Percentiles rank a stretch among this genome's conserved stretches.
phyloP scores from a whole-genome alignment of 441 rosid genomes.

The Geranium incanum region DNA sequence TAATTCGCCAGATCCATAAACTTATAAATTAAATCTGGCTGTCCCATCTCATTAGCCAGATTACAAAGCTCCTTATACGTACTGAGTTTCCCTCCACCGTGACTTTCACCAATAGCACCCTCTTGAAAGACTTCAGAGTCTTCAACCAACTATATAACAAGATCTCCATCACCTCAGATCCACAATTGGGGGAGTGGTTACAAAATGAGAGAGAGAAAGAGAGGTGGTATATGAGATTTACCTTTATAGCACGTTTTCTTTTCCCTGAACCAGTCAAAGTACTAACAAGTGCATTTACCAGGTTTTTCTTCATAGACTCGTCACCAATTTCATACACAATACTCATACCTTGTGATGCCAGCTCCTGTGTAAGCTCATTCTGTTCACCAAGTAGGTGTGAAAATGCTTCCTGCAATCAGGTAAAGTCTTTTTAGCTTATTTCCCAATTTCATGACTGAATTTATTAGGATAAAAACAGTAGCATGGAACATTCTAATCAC shows the following conservation, averaged over 20 bases:
- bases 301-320: conserved; percentile 73
- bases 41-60: conserved; percentile 99
- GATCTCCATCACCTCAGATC: conserved; percentile 21
- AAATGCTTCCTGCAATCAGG: conserved; percentile 79
- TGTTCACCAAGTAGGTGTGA: conserved; percentile 90
- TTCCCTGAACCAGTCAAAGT: conserved; percentile 94
- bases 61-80: conserved; percentile 94
- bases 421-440: conserved; percentile 17
- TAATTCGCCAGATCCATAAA: conserved; percentile 98
- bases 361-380: conserved; percentile 92
- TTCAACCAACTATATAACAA: conserved; percentile 58
- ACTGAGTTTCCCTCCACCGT: conserved; percentile 84
- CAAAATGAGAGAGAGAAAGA: conserved; percentile 15
- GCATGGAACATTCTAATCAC: neutral
- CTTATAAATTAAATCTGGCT: conserved; percentile 90
- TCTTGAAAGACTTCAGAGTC: conserved; percentile 96
- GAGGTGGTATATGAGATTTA: conserved; percentile 25
- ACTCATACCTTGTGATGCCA: conserved; percentile 99
- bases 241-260: conserved; percentile 95
- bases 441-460: neutral
- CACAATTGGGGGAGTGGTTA: conserved; percentile 8
- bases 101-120: conserved; percentile 83
- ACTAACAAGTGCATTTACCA: conserved; percentile 81
- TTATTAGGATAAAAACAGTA: neutral
- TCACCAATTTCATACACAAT: conserved; percentile 95